phyloP scores from a whole-genome alignment of 176 grass and related monocot genomes.

The Avena atlantica region DNA sequence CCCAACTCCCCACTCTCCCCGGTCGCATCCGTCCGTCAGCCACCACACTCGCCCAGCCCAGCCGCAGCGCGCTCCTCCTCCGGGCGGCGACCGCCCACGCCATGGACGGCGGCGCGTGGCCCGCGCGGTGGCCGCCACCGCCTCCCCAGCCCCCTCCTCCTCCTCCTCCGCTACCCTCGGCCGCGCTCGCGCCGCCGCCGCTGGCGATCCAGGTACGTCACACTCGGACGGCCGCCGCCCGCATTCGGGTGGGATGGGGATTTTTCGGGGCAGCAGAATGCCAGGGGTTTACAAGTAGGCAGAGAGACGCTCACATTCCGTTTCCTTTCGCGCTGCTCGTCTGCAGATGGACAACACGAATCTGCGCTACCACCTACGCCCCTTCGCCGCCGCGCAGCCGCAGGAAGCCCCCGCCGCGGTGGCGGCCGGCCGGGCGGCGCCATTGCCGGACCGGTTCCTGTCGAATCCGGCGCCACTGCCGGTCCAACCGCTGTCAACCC shows the following conservation, averaged over 20 bases:
- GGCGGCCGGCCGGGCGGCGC: background rate
- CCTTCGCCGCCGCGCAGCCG: slow-evolving; percentile 35
- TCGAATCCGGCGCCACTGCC: background rate
- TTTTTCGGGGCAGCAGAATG: background rate
- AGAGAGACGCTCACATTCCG: background rate
- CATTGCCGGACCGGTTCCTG: background rate
- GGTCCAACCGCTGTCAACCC: background rate
- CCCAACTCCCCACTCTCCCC: background rate
- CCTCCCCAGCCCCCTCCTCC: background rate
- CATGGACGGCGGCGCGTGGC: slow-evolving; percentile 67
- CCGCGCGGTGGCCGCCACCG: slow-evolving; percentile 36
- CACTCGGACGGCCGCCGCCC: background rate
- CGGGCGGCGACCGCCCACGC: background rate
- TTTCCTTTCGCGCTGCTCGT: background rate
- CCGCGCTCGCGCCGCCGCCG: slow-evolving; percentile 16
- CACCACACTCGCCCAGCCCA: background rate
- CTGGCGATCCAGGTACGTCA: slow-evolving; percentile 40
- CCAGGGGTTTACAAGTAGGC: background rate
- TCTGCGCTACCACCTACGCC: slow-evolving; percentile 46
- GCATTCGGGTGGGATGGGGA: background rate
- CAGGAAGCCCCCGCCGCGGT: slow-evolving; percentile 22
- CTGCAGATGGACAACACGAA: slow-evolving; percentile 54
- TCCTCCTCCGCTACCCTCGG: background rate
- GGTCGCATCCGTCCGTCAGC: background rate
- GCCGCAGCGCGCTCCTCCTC: background rate